phyloP scores from a whole-genome alignment of 2,329 filamentous ascomycete genomes.

The Cucurbitaria berberidis region DNA sequence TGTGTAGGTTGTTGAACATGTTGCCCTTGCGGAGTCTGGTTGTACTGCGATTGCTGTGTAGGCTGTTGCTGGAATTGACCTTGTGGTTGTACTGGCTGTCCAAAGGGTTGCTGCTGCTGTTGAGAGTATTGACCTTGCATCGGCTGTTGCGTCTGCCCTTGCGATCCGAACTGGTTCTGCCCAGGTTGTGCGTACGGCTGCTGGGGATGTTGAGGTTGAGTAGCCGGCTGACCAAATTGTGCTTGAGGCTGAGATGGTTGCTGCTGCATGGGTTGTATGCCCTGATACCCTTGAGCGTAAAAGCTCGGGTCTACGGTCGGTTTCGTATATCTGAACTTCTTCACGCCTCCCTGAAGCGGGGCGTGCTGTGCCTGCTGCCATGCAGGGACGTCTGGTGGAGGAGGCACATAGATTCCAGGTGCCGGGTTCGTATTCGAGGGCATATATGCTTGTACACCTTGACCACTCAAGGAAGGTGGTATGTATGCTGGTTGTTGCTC shows the following conservation, averaged over 20 bases:
- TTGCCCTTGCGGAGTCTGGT: conserved; percentile 13
- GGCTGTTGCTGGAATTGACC: conserved; percentile 24
- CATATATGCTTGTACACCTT: conserved; percentile 44
- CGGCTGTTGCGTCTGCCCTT: conserved; percentile 4
- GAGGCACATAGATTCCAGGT: conserved; percentile 45
- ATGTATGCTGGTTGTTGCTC: conserved; percentile 43
- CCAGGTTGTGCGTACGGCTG: conserved; percentile 9
- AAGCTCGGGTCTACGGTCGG: conserved; percentile 34
- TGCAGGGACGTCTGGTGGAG: conserved; percentile 44
- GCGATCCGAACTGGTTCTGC: conserved; percentile 18
- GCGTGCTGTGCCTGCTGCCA: conserved; percentile 48
- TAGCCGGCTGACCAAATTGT: conserved; percentile 20
- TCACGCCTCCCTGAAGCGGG: conserved; percentile 36
- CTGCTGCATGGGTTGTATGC: conserved; percentile 22
- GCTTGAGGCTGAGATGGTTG: conserved; percentile 7
- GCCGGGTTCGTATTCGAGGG: conserved; percentile 44
- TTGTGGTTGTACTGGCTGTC: conserved; percentile 13
- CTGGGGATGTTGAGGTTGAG: conserved; percentile 14
- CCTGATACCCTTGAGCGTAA: conserved; percentile 35
- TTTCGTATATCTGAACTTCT: conserved; percentile 43
- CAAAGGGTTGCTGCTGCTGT: conserved; percentile 20
- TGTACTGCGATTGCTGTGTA: conserved; percentile 5
- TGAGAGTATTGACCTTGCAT: conserved; percentile 9
- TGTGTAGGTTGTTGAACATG: conserved; percentile 14
- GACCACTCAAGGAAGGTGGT: conserved; percentile 41